Evolutionary conservation across 1,284 basidiomycete species (phyloP).

Genomic region (Somion occarium): DNA sequence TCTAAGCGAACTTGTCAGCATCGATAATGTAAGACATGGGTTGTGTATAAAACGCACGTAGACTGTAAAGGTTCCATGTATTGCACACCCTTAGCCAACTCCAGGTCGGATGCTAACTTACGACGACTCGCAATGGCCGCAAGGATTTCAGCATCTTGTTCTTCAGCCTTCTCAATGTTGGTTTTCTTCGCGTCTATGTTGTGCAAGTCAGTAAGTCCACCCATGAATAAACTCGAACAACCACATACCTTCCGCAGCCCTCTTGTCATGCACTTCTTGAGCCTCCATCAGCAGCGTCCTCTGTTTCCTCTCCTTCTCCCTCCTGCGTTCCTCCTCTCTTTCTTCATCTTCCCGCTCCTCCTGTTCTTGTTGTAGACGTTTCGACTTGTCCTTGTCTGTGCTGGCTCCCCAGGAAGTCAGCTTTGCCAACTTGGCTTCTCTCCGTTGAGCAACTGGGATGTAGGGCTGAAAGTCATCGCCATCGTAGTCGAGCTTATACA

Average conservation of each 20-base stretch:
- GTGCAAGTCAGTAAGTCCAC: neutral
- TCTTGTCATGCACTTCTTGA: constrained; percentile 84
- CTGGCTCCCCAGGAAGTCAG: constrained; percentile 58
- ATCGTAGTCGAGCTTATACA: constrained; percentile 56
- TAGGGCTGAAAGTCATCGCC: constrained; percentile 74
- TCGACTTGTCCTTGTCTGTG: constrained; percentile 50
- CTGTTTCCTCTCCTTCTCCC: constrained; percentile 75
- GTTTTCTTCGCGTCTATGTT: constrained; percentile 79
- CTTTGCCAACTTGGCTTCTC: constrained; percentile 76
- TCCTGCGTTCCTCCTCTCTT: constrained; percentile 67
- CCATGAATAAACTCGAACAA: neutral
- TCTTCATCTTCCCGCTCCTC: constrained; percentile 72
- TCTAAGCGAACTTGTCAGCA: constrained; percentile 33
- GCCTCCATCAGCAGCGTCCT: constrained; percentile 86
- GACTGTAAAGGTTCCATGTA: constrained; percentile 87
- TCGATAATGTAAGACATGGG: constrained; percentile 6
- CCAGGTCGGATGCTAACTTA: constrained; percentile 89
- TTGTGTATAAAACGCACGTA: constrained; percentile 50
- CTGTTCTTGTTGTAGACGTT: constrained; percentile 50
- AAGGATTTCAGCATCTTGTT: constrained; percentile 87
- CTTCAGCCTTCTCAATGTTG: constrained; percentile 77
- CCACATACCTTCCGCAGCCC: constrained; percentile 72
- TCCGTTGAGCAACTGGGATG: constrained; percentile 82
- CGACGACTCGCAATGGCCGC: constrained; percentile 88
- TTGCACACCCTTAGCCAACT: constrained; percentile 88